Percentiles rank a stretch among this genome's conserved stretches.
phyloP scores from a whole-genome alignment of 2,329 filamentous ascomycete species.

The Sarocladium strictum region DNA sequence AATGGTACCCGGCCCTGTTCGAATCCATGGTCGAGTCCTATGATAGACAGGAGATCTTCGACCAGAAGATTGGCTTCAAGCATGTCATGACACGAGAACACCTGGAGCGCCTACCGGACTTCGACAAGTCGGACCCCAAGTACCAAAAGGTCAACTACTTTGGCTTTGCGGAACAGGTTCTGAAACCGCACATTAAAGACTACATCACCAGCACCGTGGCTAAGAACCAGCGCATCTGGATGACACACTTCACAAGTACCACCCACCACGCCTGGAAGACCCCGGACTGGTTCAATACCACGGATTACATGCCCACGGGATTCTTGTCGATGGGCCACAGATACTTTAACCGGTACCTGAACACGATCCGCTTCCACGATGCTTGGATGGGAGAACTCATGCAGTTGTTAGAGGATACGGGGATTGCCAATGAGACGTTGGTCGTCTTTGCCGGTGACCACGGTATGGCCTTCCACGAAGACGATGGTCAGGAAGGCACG shows the following conservation, averaged over 20 bases:
- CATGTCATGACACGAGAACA: slow-evolving; percentile 15
- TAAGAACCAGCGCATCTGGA: slow-evolving; percentile 25
- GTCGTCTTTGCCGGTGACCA: slow-evolving; percentile 40
- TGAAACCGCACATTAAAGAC: slow-evolving; percentile 31
- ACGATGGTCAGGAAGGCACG: slow-evolving; percentile 28
- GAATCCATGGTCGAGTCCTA: slow-evolving; percentile 15
- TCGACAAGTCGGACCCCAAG: slow-evolving; percentile 9
- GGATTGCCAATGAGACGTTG: slow-evolving; percentile 37
- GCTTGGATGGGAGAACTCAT: slow-evolving; percentile 32
- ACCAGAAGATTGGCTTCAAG: slow-evolving; percentile 17
- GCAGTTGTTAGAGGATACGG: slow-evolving; percentile 33
- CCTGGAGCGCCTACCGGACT: slow-evolving; percentile 12
- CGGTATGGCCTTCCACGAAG: slow-evolving; percentile 36
- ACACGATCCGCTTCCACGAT: slow-evolving; percentile 33
- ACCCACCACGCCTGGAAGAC: slow-evolving; percentile 37
- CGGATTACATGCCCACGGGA: slow-evolving; percentile 22
- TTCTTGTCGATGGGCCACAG: slow-evolving; percentile 10
- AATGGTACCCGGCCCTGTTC: slow-evolving; percentile 15
- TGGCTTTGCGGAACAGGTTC: slow-evolving; percentile 33
- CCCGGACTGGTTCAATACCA: slow-evolving; percentile 24
- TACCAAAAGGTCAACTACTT: slow-evolving; percentile 31
- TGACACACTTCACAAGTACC: slow-evolving; percentile 29
- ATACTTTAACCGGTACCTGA: slow-evolving; percentile 33
- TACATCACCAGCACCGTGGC: slow-evolving; percentile 22
- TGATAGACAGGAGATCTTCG: slow-evolving; percentile 14